Evolutionary conservation across 768 basidiomycete species (phyloP), one percentile per base, ranked within the genome.

Genomic region (Naganishia vaughanmartiniae): DNA sequence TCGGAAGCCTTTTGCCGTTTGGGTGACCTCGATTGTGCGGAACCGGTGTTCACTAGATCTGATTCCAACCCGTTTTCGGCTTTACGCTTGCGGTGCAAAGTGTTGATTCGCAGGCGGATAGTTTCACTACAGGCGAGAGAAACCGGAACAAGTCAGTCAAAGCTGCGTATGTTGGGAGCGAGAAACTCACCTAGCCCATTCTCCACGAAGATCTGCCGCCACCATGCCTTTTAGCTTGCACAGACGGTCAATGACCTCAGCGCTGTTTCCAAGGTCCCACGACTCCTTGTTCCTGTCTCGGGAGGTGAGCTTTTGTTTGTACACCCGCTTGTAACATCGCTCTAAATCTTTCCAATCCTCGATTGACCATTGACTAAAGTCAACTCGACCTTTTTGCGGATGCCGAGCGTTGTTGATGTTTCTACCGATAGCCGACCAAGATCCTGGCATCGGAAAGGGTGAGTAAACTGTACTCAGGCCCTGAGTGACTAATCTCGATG

Each of bases 311-410:
- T 21, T 63, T 26, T 63, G n/a, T 42, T 63, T 63, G 42, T 46
- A 46, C 17, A 63, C 39, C 14, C 60, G 17, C 39, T 63, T 63
- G 39, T 63, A 63, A 42, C 39, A 63, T 9, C 60, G 36, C 39
- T 63, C 60, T 5, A 63, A 42, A 45, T 63, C 39, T 63, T 63
- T n/a, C 60, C 60, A 63, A 26, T 63, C 60, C 26, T 45, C 60
- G 60, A 46, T 63, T 5, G 36, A 28, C 60, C 60, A 63, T 21
- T 42, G 39, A 5, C 36, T 26, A 30, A 42, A 63, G 60, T 63
- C 26, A 0, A 45, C 12, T 30, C 60, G 60, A 26, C 60, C 60
- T 46, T 30, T n/a, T 15, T 63, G 60, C 14, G 46, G 26, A 42
- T 26, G 26, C 2, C 10, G 39, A 3, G 2, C 10, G 7, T 10